Base-by-base conservation (phyloP, 208 protist species). In the Novymonas esmeraldas region DNA sequence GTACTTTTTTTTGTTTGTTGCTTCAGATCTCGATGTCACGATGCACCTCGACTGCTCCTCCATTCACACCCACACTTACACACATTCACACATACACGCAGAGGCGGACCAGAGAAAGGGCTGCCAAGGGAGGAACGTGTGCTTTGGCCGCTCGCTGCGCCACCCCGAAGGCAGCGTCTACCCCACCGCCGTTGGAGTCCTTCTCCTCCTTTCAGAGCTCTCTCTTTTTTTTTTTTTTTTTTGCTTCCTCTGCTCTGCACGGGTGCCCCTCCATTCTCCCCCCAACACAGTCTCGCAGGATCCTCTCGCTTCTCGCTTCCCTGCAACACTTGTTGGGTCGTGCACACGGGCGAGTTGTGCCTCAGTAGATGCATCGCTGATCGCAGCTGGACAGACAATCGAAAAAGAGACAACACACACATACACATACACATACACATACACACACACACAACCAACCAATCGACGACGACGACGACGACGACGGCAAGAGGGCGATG, bases 401-500 rank as follows among this genome's bases (percentile, higher is more conserved):
- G 54, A 59, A 44, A 29, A n/a, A n/a, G n/a, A n/a, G n/a, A n/a
- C 36, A 16, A 60, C 11, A 22, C 14, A 66, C 20, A 28, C 18
- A 62, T 18, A 42, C 16, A 62, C 16, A 62, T 7, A 62, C 20
- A 62, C 36, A 48, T 11, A 48, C 14, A 48, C 14, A 48, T 48
- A 48, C 42, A 48, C 14, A n/a, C 22, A 48, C 14, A 48, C 16
- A 48, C 44, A 11, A 38, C 14, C 10, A 18, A 13, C 22, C 20
- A 41, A 31, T 13, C 24, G 9, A 54, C 6, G 7, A 20, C 49
- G n/a, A n/a, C n/a, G n/a, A n/a, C n/a, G n/a, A n/a, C n/a, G n/a
- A n/a, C n/a, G n/a, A n/a, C n/a, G n/a, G n/a, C n/a, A n/a, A 34
- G 3, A 7, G 9, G 14, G 16, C 34, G 3, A 73, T 74, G 69